Conservation (phyloP, 148 eudicot species). For the Spergularia bocconei region DNA sequence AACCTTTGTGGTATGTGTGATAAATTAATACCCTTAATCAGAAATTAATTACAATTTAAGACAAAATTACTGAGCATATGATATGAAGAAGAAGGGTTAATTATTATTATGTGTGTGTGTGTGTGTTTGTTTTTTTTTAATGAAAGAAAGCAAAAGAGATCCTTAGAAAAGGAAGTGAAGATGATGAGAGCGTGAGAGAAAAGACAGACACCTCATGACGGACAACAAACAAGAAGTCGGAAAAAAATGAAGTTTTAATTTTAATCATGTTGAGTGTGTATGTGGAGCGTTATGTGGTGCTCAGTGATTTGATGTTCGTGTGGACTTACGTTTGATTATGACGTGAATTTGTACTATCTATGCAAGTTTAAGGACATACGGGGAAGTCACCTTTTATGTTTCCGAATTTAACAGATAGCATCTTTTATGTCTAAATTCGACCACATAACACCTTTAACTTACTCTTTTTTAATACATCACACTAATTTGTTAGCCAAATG, state of each 20-base stretch:
- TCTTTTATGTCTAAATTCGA: too few relatives aligned
- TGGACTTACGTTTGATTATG: slow-evolving; percentile 7
- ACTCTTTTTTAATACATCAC: too few relatives aligned
- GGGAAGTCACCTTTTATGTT: too few relatives aligned
- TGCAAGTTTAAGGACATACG: too few relatives aligned
- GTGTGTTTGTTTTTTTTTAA: background rate
- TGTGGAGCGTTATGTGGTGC: slow-evolving; percentile 18
- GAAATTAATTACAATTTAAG: background rate
- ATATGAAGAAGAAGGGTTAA: background rate
- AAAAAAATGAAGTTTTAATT: background rate
- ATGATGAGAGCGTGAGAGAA: slow-evolving; percentile 14
- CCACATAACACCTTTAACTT: too few relatives aligned
- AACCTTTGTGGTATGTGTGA: background rate
- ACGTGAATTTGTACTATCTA: background rate
- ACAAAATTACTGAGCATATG: background rate
- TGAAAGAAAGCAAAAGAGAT: background rate
- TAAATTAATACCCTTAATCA: background rate
- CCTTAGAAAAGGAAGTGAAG: background rate
- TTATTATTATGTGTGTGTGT: too few relatives aligned
- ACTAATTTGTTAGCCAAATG: too few relatives aligned
- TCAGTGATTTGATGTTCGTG: slow-evolving; percentile 5
- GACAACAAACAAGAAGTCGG: background rate
- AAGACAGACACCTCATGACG: slow-evolving; percentile 8
- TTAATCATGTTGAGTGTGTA: background rate
- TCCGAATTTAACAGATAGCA: too few relatives aligned